Percentiles rank a stretch among this genome's conserved stretches.
Conservation (phyloP, 371 early-diverging fungal genomes). For the Lichtheimia ramosa region DNA sequence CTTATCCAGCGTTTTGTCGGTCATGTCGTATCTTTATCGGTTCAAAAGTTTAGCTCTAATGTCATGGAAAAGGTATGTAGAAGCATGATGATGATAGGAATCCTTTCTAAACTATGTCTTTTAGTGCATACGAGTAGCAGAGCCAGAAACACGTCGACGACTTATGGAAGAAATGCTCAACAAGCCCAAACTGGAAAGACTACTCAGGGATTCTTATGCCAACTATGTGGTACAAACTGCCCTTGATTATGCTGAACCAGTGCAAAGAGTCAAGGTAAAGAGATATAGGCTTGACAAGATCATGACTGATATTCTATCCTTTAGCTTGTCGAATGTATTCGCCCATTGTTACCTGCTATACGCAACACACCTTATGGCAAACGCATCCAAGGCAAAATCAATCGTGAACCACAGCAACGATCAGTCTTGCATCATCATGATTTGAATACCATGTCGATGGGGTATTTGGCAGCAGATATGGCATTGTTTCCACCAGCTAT, state of each 20-base stretch:
- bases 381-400: conserved; percentile 82
- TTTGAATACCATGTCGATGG: conserved; percentile 4
- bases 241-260: conserved; percentile 78
- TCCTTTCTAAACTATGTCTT: neutral
- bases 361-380: conserved; percentile 88
- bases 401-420: conserved; percentile 45
- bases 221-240: conserved; percentile 95
- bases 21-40: conserved; percentile 70
- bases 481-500: conserved; percentile 10
- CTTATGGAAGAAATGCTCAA: conserved; percentile 79
- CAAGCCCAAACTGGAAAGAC: conserved; percentile 64
- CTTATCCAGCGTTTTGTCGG: conserved; percentile 80
- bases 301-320: neutral
- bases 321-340: conserved; percentile 74
- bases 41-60: conserved; percentile 92
- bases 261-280: conserved; percentile 64
- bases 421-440: neutral
- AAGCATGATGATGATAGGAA: neutral
- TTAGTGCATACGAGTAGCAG: conserved; percentile 82
- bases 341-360: conserved; percentile 76
- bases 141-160: conserved; percentile 62
- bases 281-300: no score
- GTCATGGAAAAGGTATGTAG: conserved; percentile 83
- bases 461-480: conserved; percentile 15
- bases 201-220: conserved; percentile 84